Conservation (phyloP, 148 eudicot species). For the Silene latifolia region DNA sequence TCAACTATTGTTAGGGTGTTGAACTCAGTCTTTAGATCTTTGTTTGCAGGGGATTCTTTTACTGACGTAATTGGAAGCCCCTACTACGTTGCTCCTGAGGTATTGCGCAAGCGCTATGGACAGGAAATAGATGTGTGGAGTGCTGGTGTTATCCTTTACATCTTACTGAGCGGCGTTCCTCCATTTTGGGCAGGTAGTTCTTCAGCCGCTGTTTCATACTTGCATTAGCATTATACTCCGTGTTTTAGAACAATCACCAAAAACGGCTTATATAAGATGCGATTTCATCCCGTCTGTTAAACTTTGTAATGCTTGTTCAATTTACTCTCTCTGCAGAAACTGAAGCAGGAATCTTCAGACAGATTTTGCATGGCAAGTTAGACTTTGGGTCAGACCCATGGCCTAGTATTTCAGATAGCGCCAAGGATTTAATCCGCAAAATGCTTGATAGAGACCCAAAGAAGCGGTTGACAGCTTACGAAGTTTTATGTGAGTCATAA, state of each 20-base stretch:
- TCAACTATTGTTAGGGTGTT: no score
- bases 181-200: slow-evolving; percentile 77
- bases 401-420: slow-evolving; percentile 70
- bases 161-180: slow-evolving; percentile 65
- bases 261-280: no score
- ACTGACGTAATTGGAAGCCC: slow-evolving; percentile 75
- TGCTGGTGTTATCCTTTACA: slow-evolving; percentile 82
- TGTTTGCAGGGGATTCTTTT: slow-evolving; percentile 50
- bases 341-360: slow-evolving; percentile 70
- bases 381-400: slow-evolving; percentile 70
- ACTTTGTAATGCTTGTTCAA: background rate
- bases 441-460: slow-evolving; percentile 68
- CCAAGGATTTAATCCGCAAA: slow-evolving; percentile 65
- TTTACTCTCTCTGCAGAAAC: slow-evolving; percentile 38
- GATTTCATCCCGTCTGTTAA: no score
- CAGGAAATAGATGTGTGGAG: slow-evolving; percentile 79
- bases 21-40: background rate
- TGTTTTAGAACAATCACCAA: no score
- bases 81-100: slow-evolving; percentile 80
- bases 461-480: slow-evolving; percentile 57
- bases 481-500: slow-evolving; percentile 60
- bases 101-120: slow-evolving; percentile 62
- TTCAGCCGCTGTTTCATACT: background rate
- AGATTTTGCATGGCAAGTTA: slow-evolving; percentile 65
- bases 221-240: no score